Evolutionary conservation across 31 red algal species (phyloP), one percentile per base, ranked within the genome.

Genomic region (Asparagopsis taxiformis): DNA sequence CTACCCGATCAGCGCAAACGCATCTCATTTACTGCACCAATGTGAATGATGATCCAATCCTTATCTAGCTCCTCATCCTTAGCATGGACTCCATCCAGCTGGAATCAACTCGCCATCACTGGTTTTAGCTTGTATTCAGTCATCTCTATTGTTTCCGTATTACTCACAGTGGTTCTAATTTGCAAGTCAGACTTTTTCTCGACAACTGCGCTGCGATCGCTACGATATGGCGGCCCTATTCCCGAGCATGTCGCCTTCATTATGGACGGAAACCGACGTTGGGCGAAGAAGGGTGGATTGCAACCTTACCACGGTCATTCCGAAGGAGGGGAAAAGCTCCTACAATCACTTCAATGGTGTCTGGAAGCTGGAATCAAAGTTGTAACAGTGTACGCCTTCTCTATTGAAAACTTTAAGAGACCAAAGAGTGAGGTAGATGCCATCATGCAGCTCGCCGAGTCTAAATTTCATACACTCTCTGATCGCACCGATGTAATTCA

Each of bases 261-360:
- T 10, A 99, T 99, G 96, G 96, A 99, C 36, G 96, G 96, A 1
- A 99, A 99, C 69, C 77, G 96, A 13, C 82, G 96, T 41, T 99
- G 96, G 96, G 96, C 96, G 15, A 70, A 53, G 1, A 55, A 61
- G 33, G 62, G 16, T 15, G 43, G 48, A 16, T 65, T 94, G 13
- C 60, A 73, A 16, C 39, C 89, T 17, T 65, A 55, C 11, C 71
- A 74, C 23, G 96, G 96, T 4, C 92, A 99, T 58, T 70, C 84
- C 3, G 44, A 64, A 36, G 96, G 96, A 34, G 70, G 79, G 10
- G 64, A 88, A 32, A 95, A 72, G 46, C 71, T 99, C 29, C 48
- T 79, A 28, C 66, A 94, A 24, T 50, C 84, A 16, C 75, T 94
- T 41, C 70, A 92, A 48, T 95, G 96, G 92, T 99, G 96, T 74